Evolutionary conservation across 2,329 filamentous ascomycete species (phyloP).

Genomic region (Coniochaeta prunicola): DNA sequence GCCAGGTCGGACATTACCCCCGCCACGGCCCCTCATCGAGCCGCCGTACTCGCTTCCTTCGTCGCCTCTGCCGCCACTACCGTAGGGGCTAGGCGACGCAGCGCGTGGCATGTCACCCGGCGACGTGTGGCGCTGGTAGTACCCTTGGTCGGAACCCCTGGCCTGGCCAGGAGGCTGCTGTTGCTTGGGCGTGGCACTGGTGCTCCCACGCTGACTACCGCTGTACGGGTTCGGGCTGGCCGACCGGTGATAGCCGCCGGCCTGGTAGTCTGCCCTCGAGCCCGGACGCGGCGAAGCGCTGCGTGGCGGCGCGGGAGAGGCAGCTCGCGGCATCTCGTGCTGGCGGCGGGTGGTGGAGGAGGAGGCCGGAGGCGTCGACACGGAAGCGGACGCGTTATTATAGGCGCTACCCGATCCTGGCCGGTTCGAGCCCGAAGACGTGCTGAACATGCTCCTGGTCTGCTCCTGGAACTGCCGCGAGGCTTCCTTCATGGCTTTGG

Average conservation of each 20-base stretch:
- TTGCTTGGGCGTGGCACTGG: slow-evolving; percentile 10
- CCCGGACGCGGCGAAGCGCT: slow-evolving; percentile 56
- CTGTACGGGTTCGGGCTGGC: slow-evolving; percentile 54
- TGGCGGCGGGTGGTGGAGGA: slow-evolving; percentile 35
- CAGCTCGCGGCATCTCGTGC: slow-evolving; percentile 49
- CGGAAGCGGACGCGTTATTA: slow-evolving; percentile 24
- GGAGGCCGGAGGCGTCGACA: slow-evolving; percentile 52
- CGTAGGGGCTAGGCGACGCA: slow-evolving; percentile 40
- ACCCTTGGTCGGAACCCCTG: slow-evolving; percentile 40
- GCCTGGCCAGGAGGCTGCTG: slow-evolving; percentile 14
- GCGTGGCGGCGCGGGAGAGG: slow-evolving; percentile 63
- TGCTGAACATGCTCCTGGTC: slow-evolving; percentile 69
- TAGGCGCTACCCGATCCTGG: slow-evolving; percentile 28
- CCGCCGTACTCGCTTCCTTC: slow-evolving; percentile 10
- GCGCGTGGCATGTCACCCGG: slow-evolving; percentile 38
- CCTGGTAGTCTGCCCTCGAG: slow-evolving; percentile 38
- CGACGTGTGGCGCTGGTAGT: slow-evolving; percentile 42
- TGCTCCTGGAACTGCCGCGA: slow-evolving; percentile 83
- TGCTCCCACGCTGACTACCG: slow-evolving; percentile 22
- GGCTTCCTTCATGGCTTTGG: slow-evolving; percentile 90
- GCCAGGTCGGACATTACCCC: slow-evolving; percentile 20
- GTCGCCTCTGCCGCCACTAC: slow-evolving; percentile 8
- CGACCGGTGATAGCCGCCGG: slow-evolving; percentile 19
- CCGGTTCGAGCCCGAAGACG: slow-evolving; percentile 17
- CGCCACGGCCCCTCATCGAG: slow-evolving; percentile 3